Evolutionary conservation across 257 asterid genomes (phyloP).

Genomic region (Vinca minor): DNA sequence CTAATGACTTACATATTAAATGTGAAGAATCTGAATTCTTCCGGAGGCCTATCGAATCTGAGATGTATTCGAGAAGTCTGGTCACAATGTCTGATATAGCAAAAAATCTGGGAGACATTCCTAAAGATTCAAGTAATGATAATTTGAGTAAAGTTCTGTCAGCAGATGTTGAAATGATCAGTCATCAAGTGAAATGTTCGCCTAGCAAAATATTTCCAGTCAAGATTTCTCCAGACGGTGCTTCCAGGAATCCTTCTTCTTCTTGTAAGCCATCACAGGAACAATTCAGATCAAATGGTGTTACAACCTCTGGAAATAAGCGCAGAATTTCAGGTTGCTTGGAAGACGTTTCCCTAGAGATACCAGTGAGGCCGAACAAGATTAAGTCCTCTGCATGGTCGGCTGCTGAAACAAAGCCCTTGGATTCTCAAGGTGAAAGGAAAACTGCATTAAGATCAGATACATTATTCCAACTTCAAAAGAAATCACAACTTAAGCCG

Average conservation of each 20-base stretch:
- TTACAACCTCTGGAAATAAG: constrained; percentile 6
- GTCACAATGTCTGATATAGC: background rate
- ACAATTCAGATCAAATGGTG: constrained; percentile 3
- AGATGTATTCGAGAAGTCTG: background rate
- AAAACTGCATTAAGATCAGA: constrained; percentile 3
- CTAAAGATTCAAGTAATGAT: background rate
- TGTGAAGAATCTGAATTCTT: background rate
- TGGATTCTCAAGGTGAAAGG: constrained; percentile 5
- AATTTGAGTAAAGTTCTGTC: background rate
- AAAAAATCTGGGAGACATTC: background rate
- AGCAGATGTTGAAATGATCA: background rate
- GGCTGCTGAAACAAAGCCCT: background rate
- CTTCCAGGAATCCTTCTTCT: background rate
- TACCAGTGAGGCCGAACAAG: constrained; percentile 5
- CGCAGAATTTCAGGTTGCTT: background rate
- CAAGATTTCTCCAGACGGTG: background rate
- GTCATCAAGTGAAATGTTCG: background rate
- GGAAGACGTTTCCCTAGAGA: background rate
- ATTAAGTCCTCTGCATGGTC: constrained; percentile 10
- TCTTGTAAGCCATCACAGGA: background rate
- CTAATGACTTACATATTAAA: background rate
- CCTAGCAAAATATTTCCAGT: background rate
- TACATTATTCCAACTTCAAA: background rate
- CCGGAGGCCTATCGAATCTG: background rate
- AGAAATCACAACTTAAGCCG: background rate